phyloP scores from a whole-genome alignment of 768 basidiomycete genomes.

The Suillus americanus region DNA sequence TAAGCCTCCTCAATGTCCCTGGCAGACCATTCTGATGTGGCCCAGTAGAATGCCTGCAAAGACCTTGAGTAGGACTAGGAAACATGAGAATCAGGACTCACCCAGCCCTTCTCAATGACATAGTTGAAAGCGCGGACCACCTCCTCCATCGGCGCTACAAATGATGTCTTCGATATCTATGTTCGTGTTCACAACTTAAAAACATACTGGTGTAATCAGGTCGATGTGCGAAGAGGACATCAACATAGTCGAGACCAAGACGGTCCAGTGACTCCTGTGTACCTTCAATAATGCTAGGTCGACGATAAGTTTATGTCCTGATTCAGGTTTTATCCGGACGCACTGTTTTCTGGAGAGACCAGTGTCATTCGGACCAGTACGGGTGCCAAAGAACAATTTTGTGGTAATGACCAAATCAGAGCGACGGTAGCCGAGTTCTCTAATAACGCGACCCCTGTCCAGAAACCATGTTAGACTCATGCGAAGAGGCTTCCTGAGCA shows the following conservation, averaged over 20 bases:
- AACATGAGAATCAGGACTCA: slow-evolving; percentile 8
- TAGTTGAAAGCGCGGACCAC: slow-evolving; percentile 59
- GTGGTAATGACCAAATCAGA: slow-evolving; percentile 54
- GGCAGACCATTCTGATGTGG: slow-evolving; percentile 57
- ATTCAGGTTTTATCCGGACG: slow-evolving; percentile 6
- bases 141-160: slow-evolving; percentile 48
- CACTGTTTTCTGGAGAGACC: slow-evolving; percentile 36
- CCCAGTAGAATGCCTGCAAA: slow-evolving; percentile 44
- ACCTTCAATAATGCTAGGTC: slow-evolving; percentile 54
- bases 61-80: not conserved
- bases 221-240: slow-evolving; percentile 50
- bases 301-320: not conserved
- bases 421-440: slow-evolving; percentile 50
- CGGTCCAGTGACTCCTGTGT: slow-evolving; percentile 48
- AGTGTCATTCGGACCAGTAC: slow-evolving; percentile 43
- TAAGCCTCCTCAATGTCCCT: slow-evolving; percentile 46
- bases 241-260: slow-evolving; percentile 55
- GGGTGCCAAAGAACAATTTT: slow-evolving; percentile 58
- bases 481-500: not conserved
- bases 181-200: not conserved
- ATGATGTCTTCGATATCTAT: slow-evolving; percentile 3
- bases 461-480: not conserved
- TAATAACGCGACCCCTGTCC: slow-evolving; percentile 50
- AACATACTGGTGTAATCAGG: slow-evolving; percentile 37
- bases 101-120: slow-evolving; percentile 51